These are phyloP conservation scores for Trichaptum fuscoviolaceum DNA, from an alignment of 768 basidiomycete genomes.

Conservation along the genomic window DNA sequence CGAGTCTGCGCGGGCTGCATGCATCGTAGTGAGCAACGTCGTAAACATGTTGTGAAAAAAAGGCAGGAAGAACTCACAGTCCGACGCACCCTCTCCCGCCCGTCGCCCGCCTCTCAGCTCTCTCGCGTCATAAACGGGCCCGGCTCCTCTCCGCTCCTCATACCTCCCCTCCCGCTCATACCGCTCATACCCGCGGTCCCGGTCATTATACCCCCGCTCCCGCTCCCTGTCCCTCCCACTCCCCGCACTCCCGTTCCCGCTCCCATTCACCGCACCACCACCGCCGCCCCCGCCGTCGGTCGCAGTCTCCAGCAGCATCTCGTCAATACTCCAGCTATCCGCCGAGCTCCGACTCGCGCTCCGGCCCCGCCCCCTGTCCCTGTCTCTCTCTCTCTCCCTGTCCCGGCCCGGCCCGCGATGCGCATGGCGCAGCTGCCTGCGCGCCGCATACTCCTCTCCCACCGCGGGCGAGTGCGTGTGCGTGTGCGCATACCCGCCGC, in stretches of 20 bases:
- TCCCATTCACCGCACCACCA: conserved; percentile 6
- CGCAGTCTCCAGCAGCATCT: conserved; percentile 42
- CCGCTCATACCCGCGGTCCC: background rate
- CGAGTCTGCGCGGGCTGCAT: background rate
- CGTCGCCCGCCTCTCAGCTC: background rate
- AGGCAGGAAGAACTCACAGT: background rate
- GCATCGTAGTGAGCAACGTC: background rate
- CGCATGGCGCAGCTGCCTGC: conserved; percentile 14
- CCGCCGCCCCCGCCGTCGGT: conserved; percentile 32
- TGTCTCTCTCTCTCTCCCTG: no score
- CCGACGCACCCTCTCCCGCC: no score
- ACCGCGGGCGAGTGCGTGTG: no score
- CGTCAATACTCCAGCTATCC: conserved; percentile 34
- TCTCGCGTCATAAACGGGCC: background rate
- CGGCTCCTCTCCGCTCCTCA: no score
- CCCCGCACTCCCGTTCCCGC: conserved; percentile 1
- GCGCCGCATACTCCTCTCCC: conserved; percentile 8
- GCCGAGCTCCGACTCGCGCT: conserved; percentile 17
- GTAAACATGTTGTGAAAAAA: background rate
- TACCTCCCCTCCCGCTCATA: background rate
- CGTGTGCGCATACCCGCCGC: background rate
- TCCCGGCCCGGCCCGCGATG: conserved; percentile 7
- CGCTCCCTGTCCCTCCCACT: background rate
- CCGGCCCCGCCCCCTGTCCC: background rate
- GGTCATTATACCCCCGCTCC: background rate